Conservation (phyloP, 2,329 filamentous ascomycete species). For the Xylaria sp. region DNA sequence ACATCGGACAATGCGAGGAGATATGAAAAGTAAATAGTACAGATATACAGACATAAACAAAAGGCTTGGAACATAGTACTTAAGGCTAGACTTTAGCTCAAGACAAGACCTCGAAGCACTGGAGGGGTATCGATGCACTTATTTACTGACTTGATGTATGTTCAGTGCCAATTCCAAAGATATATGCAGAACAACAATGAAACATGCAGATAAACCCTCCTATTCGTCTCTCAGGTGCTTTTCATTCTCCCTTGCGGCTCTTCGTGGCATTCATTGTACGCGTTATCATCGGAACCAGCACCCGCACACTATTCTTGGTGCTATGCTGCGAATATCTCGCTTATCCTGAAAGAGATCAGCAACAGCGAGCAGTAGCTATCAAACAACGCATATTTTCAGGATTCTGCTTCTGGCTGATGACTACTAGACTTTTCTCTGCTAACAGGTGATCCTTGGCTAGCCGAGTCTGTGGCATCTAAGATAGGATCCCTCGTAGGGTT, state of each 20-base stretch:
- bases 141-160: not conserved
- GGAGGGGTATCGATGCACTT: constrained; percentile 24
- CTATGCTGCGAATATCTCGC: not conserved
- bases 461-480: not conserved
- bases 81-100: not conserved
- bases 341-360: not conserved
- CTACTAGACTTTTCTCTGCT: not conserved
- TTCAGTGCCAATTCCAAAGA: constrained; percentile 5
- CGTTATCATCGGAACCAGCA: not conserved
- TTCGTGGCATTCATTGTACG: not conserved
- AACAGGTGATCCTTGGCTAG: constrained; percentile 1
- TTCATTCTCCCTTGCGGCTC: not conserved
- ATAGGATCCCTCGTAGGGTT: constrained; percentile 17
- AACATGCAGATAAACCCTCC: not conserved
- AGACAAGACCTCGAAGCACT: not conserved
- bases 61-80: not conserved
- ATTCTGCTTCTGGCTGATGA: not conserved
- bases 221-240: not conserved
- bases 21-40: not conserved
- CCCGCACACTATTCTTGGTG: not conserved
- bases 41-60: constrained; percentile 1
- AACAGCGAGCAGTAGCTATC: not conserved
- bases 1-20: constrained; percentile 3
- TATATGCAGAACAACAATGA: constrained; percentile 15
- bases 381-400: not conserved